Conservation (phyloP, 1,284 basidiomycete genomes). For the Chiua sp. region DNA sequence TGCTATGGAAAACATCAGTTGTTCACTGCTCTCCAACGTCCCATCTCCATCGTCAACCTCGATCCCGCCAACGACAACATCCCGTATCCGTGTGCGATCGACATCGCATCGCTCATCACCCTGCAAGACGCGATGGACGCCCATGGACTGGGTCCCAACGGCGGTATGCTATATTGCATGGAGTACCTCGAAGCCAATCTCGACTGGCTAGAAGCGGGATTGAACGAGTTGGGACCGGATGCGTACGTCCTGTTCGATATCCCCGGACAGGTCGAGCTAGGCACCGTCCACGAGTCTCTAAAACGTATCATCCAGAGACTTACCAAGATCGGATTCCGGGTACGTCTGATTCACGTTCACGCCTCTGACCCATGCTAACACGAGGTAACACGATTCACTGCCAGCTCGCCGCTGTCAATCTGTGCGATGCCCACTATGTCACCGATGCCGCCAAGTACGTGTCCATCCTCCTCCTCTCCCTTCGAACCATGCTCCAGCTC, state of each 20-base stretch:
- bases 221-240: conserved; percentile 72
- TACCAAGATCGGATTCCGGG: conserved; percentile 83
- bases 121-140: conserved; percentile 90
- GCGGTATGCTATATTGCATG: conserved; percentile 96
- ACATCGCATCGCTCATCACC: conserved; percentile 88
- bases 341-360: conserved; percentile 49
- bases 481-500: conserved; percentile 97
- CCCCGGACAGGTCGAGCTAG: conserved; percentile 97
- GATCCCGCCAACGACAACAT: conserved; percentile 94
- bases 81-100: conserved; percentile 90
- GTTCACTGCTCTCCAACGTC: conserved; percentile 84
- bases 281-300: conserved; percentile 93
- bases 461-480: conserved; percentile 88
- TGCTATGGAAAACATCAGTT: conserved; percentile 95
- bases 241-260: conserved; percentile 95
- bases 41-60: conserved; percentile 91
- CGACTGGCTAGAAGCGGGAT: conserved; percentile 88
- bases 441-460: conserved; percentile 97
- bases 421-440: conserved; percentile 97
- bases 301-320: conserved; percentile 75
- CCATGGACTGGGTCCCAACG: conserved; percentile 92
- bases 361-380: conserved; percentile 6
- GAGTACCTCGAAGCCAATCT: conserved; percentile 96
- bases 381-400: conserved; percentile 24
- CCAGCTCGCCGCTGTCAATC: conserved; percentile 92